A percentile compares a stretch with the other conserved stretches of the same genome.
These are phyloP conservation scores for Coccomyxa sp. DNA, from an alignment of 139 green algal genomes.

Conservation along the genomic window DNA sequence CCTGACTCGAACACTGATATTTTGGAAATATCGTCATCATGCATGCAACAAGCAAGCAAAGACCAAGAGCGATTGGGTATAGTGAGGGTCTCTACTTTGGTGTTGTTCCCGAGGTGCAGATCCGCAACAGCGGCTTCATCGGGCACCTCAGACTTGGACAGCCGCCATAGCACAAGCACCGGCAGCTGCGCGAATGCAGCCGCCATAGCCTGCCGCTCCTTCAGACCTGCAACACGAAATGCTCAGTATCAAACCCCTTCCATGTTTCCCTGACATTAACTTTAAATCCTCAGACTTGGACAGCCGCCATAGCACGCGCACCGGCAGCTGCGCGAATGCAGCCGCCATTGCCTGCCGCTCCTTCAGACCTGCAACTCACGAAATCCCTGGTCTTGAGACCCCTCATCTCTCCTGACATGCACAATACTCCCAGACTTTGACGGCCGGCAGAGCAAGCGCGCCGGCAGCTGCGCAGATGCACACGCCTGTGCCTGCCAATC, in stretches of 20 bases:
- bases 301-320: conserved; percentile 15
- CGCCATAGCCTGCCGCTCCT: neutral
- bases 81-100: neutral
- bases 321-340: conserved; percentile 11
- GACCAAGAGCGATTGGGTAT: too few species aligned
- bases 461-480: neutral
- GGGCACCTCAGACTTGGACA: neutral
- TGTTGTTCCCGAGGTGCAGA: neutral
- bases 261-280: too few species aligned
- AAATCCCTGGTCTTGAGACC: neutral
- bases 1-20: too few species aligned
- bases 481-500: neutral
- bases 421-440: neutral
- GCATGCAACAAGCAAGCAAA: too few species aligned
- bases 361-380: neutral
- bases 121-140: neutral
- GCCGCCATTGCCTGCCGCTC: conserved; percentile 5
- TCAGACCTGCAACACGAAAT: neutral
- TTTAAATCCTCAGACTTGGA: too few species aligned
- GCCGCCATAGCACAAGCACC: conserved; percentile 11
- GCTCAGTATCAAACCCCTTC: too few species aligned
- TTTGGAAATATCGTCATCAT: too few species aligned
- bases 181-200: conserved; percentile 14
- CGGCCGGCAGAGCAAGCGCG: neutral
- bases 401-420: neutral